phyloP scores from a whole-genome alignment of 257 asterid species.

The Thymus mandschuricus region DNA sequence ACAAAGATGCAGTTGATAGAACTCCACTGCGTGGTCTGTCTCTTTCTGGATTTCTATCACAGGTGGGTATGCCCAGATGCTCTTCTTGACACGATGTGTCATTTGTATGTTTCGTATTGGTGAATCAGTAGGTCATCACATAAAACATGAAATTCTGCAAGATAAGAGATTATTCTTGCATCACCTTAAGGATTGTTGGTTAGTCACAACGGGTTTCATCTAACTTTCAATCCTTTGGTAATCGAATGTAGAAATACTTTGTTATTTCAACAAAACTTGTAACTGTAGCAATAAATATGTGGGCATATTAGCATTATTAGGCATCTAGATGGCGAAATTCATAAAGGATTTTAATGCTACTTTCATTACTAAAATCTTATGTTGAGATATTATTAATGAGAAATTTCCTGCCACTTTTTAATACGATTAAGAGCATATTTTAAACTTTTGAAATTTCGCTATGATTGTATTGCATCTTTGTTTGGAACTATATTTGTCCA shows the following conservation, averaged over 20 bases:
- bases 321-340: not conserved
- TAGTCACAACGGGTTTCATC: conserved; percentile 2
- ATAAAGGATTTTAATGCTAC: conserved; percentile 21
- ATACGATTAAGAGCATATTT: conserved; percentile 11
- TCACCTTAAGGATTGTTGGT: not conserved
- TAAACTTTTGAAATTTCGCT: conserved; percentile 12
- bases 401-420: conserved; percentile 17
- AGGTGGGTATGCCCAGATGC: conserved; percentile 56
- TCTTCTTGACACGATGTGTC: conserved; percentile 19
- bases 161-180: not conserved
- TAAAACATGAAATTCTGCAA: conserved; percentile 8
- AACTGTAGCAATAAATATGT: not conserved
- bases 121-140: not conserved
- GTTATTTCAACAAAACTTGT: not conserved
- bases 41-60: conserved; percentile 85
- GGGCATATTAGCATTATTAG: not conserved
- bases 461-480: not conserved
- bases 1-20: conserved; percentile 86
- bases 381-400: conserved; percentile 14
- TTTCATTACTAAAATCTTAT: not conserved
- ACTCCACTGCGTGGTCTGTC: conserved; percentile 76
- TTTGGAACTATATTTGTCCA: not conserved
- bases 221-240: conserved; percentile 14
- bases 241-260: not conserved
- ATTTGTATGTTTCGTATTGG: conserved; percentile 9